These are phyloP conservation scores for Colletotrichum paranaense DNA, from an alignment of 2,329 filamentous ascomycete species.

Conservation along the genomic window DNA sequence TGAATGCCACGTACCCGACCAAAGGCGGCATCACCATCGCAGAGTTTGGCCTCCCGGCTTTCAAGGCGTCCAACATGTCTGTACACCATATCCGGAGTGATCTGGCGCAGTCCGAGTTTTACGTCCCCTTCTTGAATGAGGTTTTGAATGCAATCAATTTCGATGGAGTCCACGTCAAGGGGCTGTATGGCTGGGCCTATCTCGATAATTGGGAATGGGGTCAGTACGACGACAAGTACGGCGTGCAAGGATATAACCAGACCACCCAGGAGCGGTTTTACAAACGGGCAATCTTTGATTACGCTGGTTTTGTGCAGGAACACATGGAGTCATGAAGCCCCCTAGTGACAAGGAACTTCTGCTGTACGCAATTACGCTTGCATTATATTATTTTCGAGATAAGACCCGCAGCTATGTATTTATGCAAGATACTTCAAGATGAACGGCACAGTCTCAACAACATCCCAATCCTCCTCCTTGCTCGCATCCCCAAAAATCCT, in stretches of 20 bases:
- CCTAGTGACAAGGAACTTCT: not conserved
- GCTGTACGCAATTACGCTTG: not conserved
- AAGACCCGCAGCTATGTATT: not conserved
- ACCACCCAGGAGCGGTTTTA: not conserved
- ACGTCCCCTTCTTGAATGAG: not conserved
- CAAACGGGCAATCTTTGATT: not conserved
- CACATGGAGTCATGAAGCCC: not conserved
- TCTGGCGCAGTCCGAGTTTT: not conserved
- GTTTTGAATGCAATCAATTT: not conserved
- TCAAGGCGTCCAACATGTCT: not conserved
- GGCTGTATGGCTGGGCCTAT: not conserved
- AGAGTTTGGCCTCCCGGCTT: not conserved
- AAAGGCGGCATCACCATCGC: not conserved
- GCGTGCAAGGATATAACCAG: not conserved
- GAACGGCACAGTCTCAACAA: slow-evolving; percentile 36
- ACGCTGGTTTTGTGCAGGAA: not conserved
- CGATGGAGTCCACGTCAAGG: not conserved
- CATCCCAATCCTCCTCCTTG: slow-evolving; percentile 40
- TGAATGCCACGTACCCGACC: not conserved
- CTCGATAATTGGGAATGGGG: not conserved
- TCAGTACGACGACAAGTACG: not conserved
- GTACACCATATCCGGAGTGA: not conserved
- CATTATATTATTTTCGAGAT: not conserved
- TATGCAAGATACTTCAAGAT: slow-evolving; percentile 23
- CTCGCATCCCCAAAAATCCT: slow-evolving; percentile 41